Percentiles rank a stretch among this genome's conserved stretches.
phyloP scores from a whole-genome alignment of 768 basidiomycete genomes.

The Leccinum incarnatum region DNA sequence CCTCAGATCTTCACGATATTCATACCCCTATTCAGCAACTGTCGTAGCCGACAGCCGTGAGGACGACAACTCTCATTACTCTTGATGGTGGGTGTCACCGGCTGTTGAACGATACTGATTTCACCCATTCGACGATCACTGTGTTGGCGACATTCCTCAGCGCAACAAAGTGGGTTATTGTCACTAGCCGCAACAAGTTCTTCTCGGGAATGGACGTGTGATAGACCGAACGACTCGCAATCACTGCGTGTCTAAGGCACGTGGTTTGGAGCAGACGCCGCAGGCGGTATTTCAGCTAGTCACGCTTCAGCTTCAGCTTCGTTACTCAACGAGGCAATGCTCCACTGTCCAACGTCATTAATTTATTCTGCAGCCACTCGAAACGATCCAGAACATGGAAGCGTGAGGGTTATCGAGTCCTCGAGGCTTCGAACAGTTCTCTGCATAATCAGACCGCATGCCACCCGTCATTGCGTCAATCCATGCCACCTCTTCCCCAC shows the following conservation, averaged over 20 bases:
- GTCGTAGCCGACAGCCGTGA: background rate
- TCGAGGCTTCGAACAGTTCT: background rate
- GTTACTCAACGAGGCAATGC: background rate
- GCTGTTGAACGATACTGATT: background rate
- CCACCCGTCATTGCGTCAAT: too few species aligned
- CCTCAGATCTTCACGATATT: background rate
- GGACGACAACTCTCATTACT: background rate
- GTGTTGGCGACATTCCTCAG: background rate
- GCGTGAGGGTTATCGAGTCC: background rate
- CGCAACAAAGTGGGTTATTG: background rate
- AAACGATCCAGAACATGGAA: background rate
- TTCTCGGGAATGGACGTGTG: background rate
- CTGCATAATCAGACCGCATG: background rate
- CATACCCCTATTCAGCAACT: background rate
- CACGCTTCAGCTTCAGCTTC: background rate
- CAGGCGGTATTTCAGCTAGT: too few species aligned
- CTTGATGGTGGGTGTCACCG: background rate
- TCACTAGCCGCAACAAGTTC: background rate
- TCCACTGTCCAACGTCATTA: background rate
- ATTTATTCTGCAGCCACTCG: background rate
- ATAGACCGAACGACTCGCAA: background rate
- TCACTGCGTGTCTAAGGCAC: background rate
- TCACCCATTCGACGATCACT: background rate
- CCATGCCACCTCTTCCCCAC: background rate
- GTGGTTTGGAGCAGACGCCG: background rate